phyloP scores from a whole-genome alignment of 75 land plant genomes.

The Pinus taeda region DNA sequence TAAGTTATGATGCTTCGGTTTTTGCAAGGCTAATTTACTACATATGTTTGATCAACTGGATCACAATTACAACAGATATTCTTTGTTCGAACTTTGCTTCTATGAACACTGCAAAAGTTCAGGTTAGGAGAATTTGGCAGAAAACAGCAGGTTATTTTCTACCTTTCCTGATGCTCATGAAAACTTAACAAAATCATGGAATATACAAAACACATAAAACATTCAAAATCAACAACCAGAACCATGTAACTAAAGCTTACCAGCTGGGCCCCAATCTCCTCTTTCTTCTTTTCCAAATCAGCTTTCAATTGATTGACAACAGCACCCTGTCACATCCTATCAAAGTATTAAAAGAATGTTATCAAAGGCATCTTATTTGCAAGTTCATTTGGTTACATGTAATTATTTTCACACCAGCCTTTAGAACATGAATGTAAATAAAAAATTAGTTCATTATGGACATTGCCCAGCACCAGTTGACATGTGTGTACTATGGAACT shows the following conservation, averaged over 20 bases:
- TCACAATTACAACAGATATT: too few relatives aligned
- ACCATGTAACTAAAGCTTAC: constrained; percentile 34
- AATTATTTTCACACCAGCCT: neutral
- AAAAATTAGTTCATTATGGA: neutral
- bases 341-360: constrained; percentile 10
- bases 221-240: neutral
- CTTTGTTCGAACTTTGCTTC: too few relatives aligned
- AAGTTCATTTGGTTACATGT: neutral
- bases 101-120: too few relatives aligned
- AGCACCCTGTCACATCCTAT: constrained; percentile 56
- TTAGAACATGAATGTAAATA: neutral
- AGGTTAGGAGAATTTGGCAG: too few relatives aligned
- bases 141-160: too few relatives aligned
- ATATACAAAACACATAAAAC: constrained; percentile 3
- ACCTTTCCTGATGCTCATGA: too few relatives aligned
- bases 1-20: too few relatives aligned
- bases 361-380: neutral
- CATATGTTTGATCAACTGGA: too few relatives aligned
- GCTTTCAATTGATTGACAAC: constrained; percentile 74
- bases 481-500: neutral
- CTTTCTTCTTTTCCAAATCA: constrained; percentile 70
- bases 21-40: too few relatives aligned
- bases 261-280: constrained; percentile 63
- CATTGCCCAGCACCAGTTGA: neutral
- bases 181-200: neutral